Evolutionary conservation across 495 filamentous ascomycete species (phyloP).

Genomic region (Aspergillus asperescens): DNA sequence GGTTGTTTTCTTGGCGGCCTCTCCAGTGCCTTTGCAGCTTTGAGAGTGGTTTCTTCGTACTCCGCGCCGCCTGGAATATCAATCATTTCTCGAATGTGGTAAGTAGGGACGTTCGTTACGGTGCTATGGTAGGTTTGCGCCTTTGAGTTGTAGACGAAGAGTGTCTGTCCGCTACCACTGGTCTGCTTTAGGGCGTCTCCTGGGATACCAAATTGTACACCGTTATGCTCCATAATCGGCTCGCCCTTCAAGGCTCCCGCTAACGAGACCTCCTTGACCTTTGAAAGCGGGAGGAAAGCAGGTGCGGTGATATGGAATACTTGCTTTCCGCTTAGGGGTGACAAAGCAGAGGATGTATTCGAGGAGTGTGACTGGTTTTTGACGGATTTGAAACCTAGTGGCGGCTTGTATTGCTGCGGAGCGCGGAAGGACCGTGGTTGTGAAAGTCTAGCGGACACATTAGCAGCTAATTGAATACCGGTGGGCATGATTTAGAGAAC

Average conservation of each 20-base stretch:
- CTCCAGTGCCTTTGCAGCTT: slow-evolving; percentile 33
- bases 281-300: slow-evolving; percentile 38
- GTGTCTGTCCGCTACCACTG: slow-evolving; percentile 27
- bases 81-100: slow-evolving; percentile 44
- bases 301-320: slow-evolving; percentile 43
- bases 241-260: slow-evolving; percentile 38
- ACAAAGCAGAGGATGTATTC: slow-evolving; percentile 32
- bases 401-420: slow-evolving; percentile 37
- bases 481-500: background rate
- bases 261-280: slow-evolving; percentile 40
- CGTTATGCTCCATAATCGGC: slow-evolving; percentile 37
- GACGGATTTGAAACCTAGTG: slow-evolving; percentile 37
- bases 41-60: slow-evolving; percentile 27
- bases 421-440: slow-evolving; percentile 21
- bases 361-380: slow-evolving; percentile 36
- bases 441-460: slow-evolving; percentile 2
- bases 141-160: slow-evolving; percentile 35
- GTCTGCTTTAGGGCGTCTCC: slow-evolving; percentile 34
- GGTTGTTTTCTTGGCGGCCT: slow-evolving; percentile 49
- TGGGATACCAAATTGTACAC: slow-evolving; percentile 43
- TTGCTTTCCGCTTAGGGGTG: slow-evolving; percentile 41
- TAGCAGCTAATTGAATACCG: background rate
- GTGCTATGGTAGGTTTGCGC: slow-evolving; percentile 31
- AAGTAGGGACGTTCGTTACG: slow-evolving; percentile 34
- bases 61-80: slow-evolving; percentile 30